These are phyloP conservation scores for Malus sieversii DNA, from an alignment of 306 rosid genomes.

Conservation along the genomic window DNA sequence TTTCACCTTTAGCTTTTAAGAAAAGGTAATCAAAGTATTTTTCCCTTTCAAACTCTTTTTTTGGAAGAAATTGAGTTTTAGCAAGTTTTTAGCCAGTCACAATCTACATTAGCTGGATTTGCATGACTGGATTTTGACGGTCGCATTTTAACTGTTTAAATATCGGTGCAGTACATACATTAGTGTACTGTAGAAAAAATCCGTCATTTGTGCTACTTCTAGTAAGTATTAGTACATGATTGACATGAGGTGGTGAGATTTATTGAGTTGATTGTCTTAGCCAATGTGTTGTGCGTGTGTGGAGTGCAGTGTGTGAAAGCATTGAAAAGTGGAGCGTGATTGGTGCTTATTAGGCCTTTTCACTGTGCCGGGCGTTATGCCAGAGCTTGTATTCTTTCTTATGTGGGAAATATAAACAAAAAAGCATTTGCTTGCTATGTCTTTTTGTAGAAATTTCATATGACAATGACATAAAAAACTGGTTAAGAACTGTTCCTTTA, in stretches of 20 bases:
- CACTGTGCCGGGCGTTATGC: constrained; percentile 19
- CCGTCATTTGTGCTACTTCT: neutral
- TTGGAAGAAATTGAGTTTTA: neutral
- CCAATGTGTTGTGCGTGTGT: neutral
- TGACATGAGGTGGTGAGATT: neutral
- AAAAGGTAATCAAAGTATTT: neutral
- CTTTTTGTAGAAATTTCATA: constrained; percentile 12
- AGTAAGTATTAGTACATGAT: neutral
- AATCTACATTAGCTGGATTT: too few species aligned
- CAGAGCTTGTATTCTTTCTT: neutral
- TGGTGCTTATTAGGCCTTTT: constrained; percentile 21
- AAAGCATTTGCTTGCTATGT: neutral
- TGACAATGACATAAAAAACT: neutral
- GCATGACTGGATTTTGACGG: too few species aligned
- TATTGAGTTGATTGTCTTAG: too few species aligned
- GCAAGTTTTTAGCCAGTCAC: too few species aligned
- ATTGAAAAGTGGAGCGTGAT: constrained; percentile 49
- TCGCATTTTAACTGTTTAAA: too few species aligned
- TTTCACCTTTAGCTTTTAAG: neutral
- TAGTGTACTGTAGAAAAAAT: neutral
- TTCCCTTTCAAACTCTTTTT: neutral
- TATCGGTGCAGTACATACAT: neutral
- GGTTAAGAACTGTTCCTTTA: too few species aligned
- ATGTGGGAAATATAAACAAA: neutral
- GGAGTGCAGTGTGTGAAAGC: constrained; percentile 2